Evolutionary conservation across 1,139 yeast genomes (phyloP).

Genomic region (Scheffersomyces titani): DNA sequence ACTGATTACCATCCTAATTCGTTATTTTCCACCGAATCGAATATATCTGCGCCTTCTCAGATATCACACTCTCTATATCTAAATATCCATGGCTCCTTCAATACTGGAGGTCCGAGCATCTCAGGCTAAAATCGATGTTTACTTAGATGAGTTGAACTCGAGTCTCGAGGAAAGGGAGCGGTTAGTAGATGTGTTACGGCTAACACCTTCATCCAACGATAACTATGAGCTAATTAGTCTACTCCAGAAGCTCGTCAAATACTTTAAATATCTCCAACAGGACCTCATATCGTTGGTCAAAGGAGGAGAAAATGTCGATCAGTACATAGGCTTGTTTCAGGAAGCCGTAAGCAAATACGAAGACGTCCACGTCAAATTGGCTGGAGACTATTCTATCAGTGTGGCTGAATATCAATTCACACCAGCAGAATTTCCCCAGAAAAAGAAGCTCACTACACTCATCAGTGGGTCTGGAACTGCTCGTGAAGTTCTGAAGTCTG

Average conservation of each 20-base stretch:
- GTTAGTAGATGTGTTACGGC: slow-evolving; percentile 39
- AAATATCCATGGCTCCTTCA: slow-evolving; percentile 7
- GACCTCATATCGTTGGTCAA: slow-evolving; percentile 25
- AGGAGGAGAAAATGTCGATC: slow-evolving; percentile 3
- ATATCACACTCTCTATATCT: neutral
- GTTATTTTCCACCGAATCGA: neutral
- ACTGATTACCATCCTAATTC: neutral
- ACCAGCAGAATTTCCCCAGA: slow-evolving; percentile 6
- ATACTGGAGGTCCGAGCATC: slow-evolving; percentile 10
- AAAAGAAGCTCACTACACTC: slow-evolving; percentile 1
- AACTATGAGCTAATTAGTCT: slow-evolving; percentile 51
- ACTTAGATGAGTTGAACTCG: slow-evolving; percentile 19
- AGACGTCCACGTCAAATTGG: slow-evolving; percentile 19
- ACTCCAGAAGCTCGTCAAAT: slow-evolving; percentile 36
- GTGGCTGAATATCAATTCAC: slow-evolving; percentile 36
- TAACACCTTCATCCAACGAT: slow-evolving; percentile 55
- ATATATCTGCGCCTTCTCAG: neutral
- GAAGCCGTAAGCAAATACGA: slow-evolving; percentile 15
- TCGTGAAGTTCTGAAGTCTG: slow-evolving; percentile 36
- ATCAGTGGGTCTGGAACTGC: neutral
- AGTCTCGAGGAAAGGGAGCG: slow-evolving; percentile 52
- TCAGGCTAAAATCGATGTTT: slow-evolving; percentile 9
- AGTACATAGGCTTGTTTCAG: slow-evolving; percentile 13
- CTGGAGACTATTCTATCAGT: slow-evolving; percentile 32
- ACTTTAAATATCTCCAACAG: slow-evolving; percentile 31